Base-by-base conservation (phyloP, 1,284 basidiomycete species). In the Tylopilus orsonianus region DNA sequence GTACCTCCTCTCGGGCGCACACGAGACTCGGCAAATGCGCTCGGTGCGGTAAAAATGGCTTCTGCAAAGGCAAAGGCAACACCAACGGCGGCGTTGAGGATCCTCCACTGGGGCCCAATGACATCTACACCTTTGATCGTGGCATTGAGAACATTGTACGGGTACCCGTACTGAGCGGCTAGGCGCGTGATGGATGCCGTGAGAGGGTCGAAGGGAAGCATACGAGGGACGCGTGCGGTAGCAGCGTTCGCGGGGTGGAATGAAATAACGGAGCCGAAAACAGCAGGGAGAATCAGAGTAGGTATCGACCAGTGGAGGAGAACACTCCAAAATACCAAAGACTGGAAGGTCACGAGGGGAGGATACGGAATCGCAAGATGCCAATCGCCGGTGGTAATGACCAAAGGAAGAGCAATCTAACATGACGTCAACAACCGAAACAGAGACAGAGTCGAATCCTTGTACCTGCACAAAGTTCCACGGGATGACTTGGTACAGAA, bases 51-150 rank as follows among this genome's bases (percentile, higher is more conserved):
- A 27, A 58, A 69, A 48, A 84, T 75, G 0, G 76, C 79, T 59
- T 85, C 83, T 2, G 81, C 77, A 55, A 83, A 81, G 1, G 83
- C 77, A 58, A 85, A 83, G 0, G 80, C 80, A 13, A 81, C 71
- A 4, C 73, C 70, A 27, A 84, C 64, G 6, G 72, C 66, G 0
- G 83, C 79, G 35, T 66, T 71, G 45, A 81, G 64, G 2, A 81
- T 67, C 35, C 84, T 73, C 71, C 76, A 75, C 32, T 72, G 67
- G 29, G 67, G 62, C 3, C 79, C 80, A 12, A 85, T 58, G 3
- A 81, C 72, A 54, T 83, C 81, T 36, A 78, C 51, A 9, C 59
- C 55, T 54, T 40, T 49, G 13, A 53, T 65, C 40, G 43, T 70
- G 27, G 13, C 59, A 48, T 44, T 55, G 41, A 71, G 51, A 10